phyloP scores from a whole-genome alignment of 495 filamentous ascomycete genomes.

The Podospora australis region DNA sequence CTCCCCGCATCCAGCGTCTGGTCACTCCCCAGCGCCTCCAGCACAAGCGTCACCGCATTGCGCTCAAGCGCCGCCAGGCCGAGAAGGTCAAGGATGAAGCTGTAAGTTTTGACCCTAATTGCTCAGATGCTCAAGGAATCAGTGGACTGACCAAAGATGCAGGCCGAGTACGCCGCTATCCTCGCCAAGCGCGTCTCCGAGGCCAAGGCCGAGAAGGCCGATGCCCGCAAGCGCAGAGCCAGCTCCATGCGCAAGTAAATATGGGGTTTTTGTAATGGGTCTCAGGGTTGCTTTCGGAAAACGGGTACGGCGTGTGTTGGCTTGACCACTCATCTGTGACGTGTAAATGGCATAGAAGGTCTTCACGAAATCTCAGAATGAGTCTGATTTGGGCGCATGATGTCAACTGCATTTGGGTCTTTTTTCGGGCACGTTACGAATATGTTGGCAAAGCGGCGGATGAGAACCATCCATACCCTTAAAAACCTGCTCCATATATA shows the following conservation, averaged over 20 bases:
- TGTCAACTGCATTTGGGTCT: conserved; percentile 3
- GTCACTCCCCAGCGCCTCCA: conserved; percentile 99
- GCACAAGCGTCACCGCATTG: conserved; percentile 96
- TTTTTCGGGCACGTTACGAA: not conserved
- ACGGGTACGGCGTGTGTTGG: conserved; percentile 30
- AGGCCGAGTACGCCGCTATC: conserved; percentile 91
- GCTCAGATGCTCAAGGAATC: not conserved
- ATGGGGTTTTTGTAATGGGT: conserved; percentile 37
- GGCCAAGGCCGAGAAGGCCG: conserved; percentile 83
- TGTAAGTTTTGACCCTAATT: conserved; percentile 53
- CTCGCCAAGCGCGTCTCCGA: conserved; percentile 92
- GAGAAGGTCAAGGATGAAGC: conserved; percentile 97
- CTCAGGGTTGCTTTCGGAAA: conserved; percentile 30
- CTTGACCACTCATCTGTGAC: conserved; percentile 23
- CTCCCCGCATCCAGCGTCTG: conserved; percentile 96
- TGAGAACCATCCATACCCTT: conserved; percentile 5
- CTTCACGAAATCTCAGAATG: conserved; percentile 23
- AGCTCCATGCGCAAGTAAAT: conserved; percentile 90
- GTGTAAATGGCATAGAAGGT: conserved; percentile 27
- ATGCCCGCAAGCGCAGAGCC: conserved; percentile 89
- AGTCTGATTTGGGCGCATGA: conserved; percentile 21
- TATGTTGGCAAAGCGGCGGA: conserved; percentile 1
- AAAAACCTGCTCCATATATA: not conserved
- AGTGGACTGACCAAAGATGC: conserved; percentile 32
- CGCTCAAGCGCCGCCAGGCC: conserved; percentile 92